These are phyloP conservation scores for Tulasnella sp. DNA, from an alignment of 768 basidiomycete species.

Conservation along the genomic window DNA sequence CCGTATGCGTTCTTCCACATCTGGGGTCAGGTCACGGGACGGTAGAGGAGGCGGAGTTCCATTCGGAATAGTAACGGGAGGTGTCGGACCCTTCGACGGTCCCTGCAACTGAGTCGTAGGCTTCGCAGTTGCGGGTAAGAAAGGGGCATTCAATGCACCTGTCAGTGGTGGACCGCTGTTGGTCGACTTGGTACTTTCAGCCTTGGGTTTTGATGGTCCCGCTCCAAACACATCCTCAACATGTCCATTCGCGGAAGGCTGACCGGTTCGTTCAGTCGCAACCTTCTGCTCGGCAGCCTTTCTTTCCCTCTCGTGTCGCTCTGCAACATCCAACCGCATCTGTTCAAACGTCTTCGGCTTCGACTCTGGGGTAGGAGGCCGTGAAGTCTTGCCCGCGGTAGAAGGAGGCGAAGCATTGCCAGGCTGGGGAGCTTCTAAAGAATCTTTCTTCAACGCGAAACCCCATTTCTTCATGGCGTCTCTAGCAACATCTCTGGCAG, in stretches of 20 bases:
- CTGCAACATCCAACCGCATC: constrained; percentile 62
- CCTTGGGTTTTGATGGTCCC: neutral
- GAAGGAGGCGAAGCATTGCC: neutral
- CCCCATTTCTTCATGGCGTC: constrained; percentile 92
- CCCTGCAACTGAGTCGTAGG: constrained; percentile 25
- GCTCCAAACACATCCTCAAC: neutral
- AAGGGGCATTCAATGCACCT: neutral
- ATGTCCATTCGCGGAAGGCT: neutral
- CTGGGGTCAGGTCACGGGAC: neutral
- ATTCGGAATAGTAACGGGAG: constrained; percentile 26
- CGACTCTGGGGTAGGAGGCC: constrained; percentile 5
- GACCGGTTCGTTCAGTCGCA: neutral
- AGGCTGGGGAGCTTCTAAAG: constrained; percentile 25
- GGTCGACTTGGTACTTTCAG: neutral
- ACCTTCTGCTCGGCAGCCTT: neutral
- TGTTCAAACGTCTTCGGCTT: constrained; percentile 33
- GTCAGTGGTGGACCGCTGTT: neutral
- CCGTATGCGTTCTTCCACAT: constrained; percentile 2
- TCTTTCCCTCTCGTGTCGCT: constrained; percentile 44
- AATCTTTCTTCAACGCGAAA: constrained; percentile 60
- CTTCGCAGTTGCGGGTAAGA: constrained; percentile 10
- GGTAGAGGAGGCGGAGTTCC: neutral
- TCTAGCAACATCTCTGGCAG: constrained; percentile 36
- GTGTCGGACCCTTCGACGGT: constrained; percentile 16
- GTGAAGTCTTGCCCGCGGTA: neutral